These are phyloP conservation scores for Sclerotinia sclerotiorum DNA, from an alignment of 2,329 filamentous ascomycete species.

Conservation along the genomic window DNA sequence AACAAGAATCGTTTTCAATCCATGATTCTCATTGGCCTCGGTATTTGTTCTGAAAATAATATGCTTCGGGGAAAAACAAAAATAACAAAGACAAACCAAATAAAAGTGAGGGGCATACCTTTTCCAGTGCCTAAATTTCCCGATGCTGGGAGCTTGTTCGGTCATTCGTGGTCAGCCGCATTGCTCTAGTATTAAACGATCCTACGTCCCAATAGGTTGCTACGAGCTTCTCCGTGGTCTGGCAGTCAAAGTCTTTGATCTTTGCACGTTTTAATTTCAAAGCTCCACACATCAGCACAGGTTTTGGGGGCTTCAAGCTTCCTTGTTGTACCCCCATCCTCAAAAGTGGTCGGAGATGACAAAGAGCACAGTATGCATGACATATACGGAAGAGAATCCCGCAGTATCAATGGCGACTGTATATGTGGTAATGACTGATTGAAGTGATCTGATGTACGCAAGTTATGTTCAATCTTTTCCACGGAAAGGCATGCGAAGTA, in stretches of 20 bases:
- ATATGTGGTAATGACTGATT: neutral
- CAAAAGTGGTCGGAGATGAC: neutral
- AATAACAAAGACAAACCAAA: neutral
- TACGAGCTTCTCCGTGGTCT: neutral
- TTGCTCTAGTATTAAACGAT: neutral
- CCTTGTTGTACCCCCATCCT: neutral
- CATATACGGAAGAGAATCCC: neutral
- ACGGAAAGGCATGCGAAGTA: neutral
- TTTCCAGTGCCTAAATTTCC: too few species aligned
- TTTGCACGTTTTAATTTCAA: neutral
- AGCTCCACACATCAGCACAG: neutral
- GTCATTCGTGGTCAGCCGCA: neutral
- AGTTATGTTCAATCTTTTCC: neutral
- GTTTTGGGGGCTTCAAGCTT: neutral
- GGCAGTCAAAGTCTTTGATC: neutral
- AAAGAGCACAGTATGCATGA: neutral
- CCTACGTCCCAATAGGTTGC: neutral
- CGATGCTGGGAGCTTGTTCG: neutral
- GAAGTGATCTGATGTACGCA: neutral
- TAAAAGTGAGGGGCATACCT: neutral
- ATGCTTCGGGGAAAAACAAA: neutral
- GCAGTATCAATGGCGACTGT: too few species aligned
- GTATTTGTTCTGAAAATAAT: neutral
- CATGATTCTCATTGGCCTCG: neutral
- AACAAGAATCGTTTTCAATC: neutral